A percentile compares a stretch with the other conserved stretches of the same genome.
These are phyloP conservation scores for Xerophyta viscosa DNA, from an alignment of 106 monocot species.

Conservation along the genomic window DNA sequence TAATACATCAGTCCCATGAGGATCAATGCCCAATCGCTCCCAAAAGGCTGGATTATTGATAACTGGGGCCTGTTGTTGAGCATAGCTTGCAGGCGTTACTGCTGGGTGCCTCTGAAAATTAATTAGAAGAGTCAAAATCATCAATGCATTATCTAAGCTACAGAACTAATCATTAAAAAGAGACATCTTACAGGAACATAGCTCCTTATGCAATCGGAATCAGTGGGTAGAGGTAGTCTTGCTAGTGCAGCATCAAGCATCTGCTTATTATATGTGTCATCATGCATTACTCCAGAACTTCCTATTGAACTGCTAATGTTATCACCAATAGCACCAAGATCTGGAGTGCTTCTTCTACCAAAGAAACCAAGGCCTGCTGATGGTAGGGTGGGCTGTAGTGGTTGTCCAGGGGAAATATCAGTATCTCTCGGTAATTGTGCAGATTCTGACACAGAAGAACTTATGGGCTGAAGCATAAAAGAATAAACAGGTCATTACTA, in stretches of 20 bases:
- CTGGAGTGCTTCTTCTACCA: slow-evolving; percentile 84
- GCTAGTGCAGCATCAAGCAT: slow-evolving; percentile 82
- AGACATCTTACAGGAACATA: slow-evolving; percentile 61
- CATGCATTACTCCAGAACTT: slow-evolving; percentile 51
- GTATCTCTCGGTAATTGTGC: slow-evolving; percentile 45
- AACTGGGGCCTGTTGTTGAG: slow-evolving; percentile 68
- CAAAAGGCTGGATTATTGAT: slow-evolving; percentile 90
- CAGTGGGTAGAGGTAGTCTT: slow-evolving; percentile 89
- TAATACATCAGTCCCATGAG: slow-evolving; percentile 56
- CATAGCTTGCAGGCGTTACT: slow-evolving; percentile 80
- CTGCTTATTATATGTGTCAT: slow-evolving; percentile 74
- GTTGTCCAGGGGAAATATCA: slow-evolving; percentile 75
- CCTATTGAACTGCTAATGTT: slow-evolving; percentile 48
- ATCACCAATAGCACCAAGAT: slow-evolving; percentile 90
- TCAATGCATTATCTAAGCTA: not conserved
- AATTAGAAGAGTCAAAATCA: not conserved
- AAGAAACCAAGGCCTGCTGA: slow-evolving; percentile 81
- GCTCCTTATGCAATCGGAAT: slow-evolving; percentile 75
- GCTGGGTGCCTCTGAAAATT: slow-evolving; percentile 79
- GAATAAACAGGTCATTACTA: too few species aligned
- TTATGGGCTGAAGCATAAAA: slow-evolving; percentile 35
- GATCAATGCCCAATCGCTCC: slow-evolving; percentile 71
- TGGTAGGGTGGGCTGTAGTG: slow-evolving; percentile 51
- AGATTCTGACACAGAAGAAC: slow-evolving; percentile 38
- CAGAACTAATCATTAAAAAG: not conserved